These are phyloP conservation scores for Botrytis fragariae DNA, from an alignment of 2,329 filamentous ascomycete genomes.

Conservation along the genomic window DNA sequence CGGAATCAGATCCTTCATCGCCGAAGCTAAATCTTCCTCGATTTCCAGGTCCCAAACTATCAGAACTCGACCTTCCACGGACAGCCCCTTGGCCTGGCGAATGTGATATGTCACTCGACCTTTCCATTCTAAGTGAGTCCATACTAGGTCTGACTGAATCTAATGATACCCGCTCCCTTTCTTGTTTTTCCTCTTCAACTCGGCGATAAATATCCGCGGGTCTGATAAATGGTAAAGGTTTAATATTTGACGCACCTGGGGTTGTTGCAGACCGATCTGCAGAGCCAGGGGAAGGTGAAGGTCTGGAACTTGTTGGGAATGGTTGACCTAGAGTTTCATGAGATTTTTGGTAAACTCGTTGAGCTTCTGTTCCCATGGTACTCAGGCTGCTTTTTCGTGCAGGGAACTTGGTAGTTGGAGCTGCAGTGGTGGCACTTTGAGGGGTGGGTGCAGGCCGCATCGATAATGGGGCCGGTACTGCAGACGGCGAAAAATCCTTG, in stretches of 20 bases:
- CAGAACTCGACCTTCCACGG: slow-evolving; percentile 30
- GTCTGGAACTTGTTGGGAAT: slow-evolving; percentile 38
- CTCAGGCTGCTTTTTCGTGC: slow-evolving; percentile 62
- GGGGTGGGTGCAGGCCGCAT: slow-evolving; percentile 44
- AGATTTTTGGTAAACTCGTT: slow-evolving; percentile 22
- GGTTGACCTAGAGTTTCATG: slow-evolving; percentile 32
- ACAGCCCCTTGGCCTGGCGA: slow-evolving; percentile 29
- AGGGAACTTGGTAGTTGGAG: slow-evolving; percentile 49
- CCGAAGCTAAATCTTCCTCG: slow-evolving; percentile 26
- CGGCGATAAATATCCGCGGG: slow-evolving; percentile 77
- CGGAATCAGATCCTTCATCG: slow-evolving; percentile 37
- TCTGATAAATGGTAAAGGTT: slow-evolving; percentile 62
- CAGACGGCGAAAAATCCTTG: slow-evolving; percentile 52
- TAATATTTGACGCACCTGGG: slow-evolving; percentile 46
- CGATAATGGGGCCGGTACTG: slow-evolving; percentile 49
- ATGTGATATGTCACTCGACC: slow-evolving; percentile 33
- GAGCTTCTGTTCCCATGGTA: slow-evolving; percentile 38
- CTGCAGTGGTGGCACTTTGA: slow-evolving; percentile 32
- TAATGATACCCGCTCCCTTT: slow-evolving; percentile 59
- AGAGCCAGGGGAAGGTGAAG: slow-evolving; percentile 42
- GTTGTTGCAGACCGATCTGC: slow-evolving; percentile 38
- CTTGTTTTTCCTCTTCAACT: slow-evolving; percentile 60
- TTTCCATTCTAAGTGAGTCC: slow-evolving; percentile 46
- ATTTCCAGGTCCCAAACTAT: slow-evolving; percentile 26
- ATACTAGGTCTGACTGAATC: slow-evolving; percentile 57